Percentiles rank a stretch among this genome's conserved stretches.
Conservation (phyloP, 805 yeast genomes). For the Clavispora phyllophila region DNA sequence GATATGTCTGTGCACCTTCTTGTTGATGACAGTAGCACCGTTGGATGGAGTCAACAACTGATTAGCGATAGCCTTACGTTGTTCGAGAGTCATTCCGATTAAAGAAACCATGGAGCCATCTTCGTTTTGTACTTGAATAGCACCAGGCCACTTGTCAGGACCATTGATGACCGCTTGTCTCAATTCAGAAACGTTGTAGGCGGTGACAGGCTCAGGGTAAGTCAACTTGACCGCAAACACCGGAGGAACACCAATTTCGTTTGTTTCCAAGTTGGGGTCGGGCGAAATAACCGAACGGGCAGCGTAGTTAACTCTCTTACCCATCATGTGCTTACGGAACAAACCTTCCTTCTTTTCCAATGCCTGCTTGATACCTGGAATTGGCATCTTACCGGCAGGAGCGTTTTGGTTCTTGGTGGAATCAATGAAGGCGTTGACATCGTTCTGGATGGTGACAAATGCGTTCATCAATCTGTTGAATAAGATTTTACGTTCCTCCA, state of each 20-base stretch:
- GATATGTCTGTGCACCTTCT: conserved; percentile 92
- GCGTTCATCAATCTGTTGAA: conserved; percentile 93
- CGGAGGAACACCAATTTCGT: conserved; percentile 98
- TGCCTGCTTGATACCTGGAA: conserved; percentile 96
- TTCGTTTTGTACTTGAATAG: conserved; percentile 91
- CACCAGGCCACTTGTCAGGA: conserved; percentile 99
- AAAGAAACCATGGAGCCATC: conserved; percentile 82
- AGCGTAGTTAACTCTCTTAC: conserved; percentile 97
- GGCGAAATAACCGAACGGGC: conserved; percentile 99
- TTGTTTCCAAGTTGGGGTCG: conserved; percentile 96
- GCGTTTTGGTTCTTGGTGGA: conserved; percentile 81
- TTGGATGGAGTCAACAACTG: conserved; percentile 85
- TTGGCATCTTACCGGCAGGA: conserved; percentile 62
- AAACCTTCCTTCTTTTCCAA: conserved; percentile 97
- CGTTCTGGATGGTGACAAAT: conserved; percentile 91
- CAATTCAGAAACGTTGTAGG: conserved; percentile 83
- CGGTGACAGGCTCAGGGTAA: conserved; percentile 96
- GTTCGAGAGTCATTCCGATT: conserved; percentile 86
- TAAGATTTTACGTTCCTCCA: conserved; percentile 67
- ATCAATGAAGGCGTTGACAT: conserved; percentile 90
- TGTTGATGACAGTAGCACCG: conserved; percentile 64
- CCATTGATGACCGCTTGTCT: conserved; percentile 96
- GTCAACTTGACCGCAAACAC: conserved; percentile 94
- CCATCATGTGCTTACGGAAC: conserved; percentile 99
- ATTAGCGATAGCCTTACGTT: conserved; percentile 90